Base-by-base conservation (phyloP, 768 basidiomycete genomes). In the Coprinellus micaceus region DNA sequence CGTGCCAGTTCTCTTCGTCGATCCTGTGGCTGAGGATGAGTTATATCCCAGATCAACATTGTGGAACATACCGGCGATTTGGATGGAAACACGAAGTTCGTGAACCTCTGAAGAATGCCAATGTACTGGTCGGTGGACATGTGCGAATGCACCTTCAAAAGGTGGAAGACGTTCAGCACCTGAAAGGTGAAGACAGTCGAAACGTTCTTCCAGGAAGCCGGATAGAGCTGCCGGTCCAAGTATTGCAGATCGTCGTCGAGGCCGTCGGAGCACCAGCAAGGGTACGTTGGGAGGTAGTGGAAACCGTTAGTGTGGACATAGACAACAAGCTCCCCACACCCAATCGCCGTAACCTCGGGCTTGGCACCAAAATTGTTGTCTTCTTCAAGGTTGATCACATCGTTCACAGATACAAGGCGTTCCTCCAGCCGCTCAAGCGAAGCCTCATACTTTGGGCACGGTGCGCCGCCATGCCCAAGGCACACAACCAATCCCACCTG, bases 401-500 rank as follows among this genome's bases (percentile, higher is more conserved):
- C n/a, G 30, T 51, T 51, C 3, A 51, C n/a, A 5, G 19, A 10
- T 4, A 51, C 11, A 10, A 7, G 19, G 1, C 49, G 11, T 17
- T 13, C 30, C 49, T 51, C 30, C 19, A 51, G 19, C 21, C n/a
- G 17, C 21, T 36, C 49, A 2, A 9, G 12, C 2, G 49, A 11
- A 5, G 9, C 13, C 36, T 24, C 19, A 24, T 51, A 51, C 29
- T 5, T 13, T 3, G 64, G 67, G 52, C 65, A 68, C 0, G 54
- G 57, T 0, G 21, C 3, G 0, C 65, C 65, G 0, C 59, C 25
- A 47, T 71, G 69, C 1, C 67, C 67, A 1, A 64, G 13, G 29
- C 63, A 60, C 11, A 65, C 47, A 1, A 61, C 58, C 2, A 61
- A 28, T 0, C 68, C 68, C 1, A 64, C 40, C n/a, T 66, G 48